Evolutionary conservation across 225 moss, liverwort and hornwort species (phyloP), one percentile per base, ranked within the genome.

Genomic region (Pleurozium schreberi): DNA sequence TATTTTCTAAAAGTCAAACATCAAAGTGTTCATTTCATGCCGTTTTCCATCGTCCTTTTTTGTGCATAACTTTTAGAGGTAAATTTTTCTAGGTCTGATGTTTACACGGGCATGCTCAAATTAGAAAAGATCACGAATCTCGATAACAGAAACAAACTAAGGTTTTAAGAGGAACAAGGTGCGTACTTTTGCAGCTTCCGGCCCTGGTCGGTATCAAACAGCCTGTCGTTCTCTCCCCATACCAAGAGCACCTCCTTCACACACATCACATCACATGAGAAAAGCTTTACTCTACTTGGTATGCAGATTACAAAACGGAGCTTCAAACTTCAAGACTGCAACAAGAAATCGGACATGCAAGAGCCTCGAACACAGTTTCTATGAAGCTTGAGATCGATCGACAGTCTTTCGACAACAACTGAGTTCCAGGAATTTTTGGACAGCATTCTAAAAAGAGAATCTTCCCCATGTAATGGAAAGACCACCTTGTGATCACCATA

Each of bases 191-290:
- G 53, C 88, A 92, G 87, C 90, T 92, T 92, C 80, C 66, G 75
- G 50, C 75, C 90, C 84, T 88, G 89, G 75, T 81, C 28, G n/a
- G 55, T 60, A n/a, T 88, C 88, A 38, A 92, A 92, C 27, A 92
- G 40, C 23, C 52, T 84, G 84, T 90, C 92, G 40, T 84, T 69
- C 80, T 92, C 89, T 33, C 92, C 92, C 89, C 89, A 92, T 9
- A 91, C 62, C 84, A 92, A 67, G n/a, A 92, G 89, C 69, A 89
- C 91, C 62, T 92, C 92, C 92, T 91, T 89, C 87, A 89, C 83
- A 88, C 36, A 87, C 90, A 90, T 86, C 36, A 87, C 90, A 90
- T 26, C 43, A 70, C 73, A 80, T 21, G 71, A 66, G 30, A 71
- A 62, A 75, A 63, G 1, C 10, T 47, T 47, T 34, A 45, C 63